Conservation (phyloP, 148 eudicot species). For the Talinum fruticosum region DNA sequence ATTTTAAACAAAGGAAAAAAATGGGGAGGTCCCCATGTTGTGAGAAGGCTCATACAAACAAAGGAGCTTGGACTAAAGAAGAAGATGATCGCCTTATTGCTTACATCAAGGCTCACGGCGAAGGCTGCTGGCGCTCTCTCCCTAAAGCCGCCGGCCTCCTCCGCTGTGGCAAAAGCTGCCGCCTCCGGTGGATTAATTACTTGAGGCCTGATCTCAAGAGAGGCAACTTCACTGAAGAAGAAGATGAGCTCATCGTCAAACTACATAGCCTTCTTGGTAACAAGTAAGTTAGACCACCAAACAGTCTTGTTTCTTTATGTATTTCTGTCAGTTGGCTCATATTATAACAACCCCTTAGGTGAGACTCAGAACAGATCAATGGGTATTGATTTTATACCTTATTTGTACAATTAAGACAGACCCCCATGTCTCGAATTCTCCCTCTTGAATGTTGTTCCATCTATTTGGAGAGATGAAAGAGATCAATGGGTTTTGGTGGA, state of each 20-base stretch:
- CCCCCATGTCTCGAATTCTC: not conserved
- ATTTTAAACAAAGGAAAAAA: not conserved
- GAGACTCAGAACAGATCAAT: not conserved
- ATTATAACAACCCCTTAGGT: not conserved
- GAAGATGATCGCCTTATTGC: slow-evolving; percentile 84
- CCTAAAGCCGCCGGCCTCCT: slow-evolving; percentile 92
- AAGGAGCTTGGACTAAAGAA: slow-evolving; percentile 98
- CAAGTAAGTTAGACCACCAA: slow-evolving; percentile 53
- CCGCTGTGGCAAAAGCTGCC: slow-evolving; percentile 90
- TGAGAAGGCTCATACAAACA: slow-evolving; percentile 95
- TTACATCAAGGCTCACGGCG: slow-evolving; percentile 80
- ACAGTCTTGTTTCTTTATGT: not conserved
- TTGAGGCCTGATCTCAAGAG: slow-evolving; percentile 85
- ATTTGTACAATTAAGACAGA: too few species aligned
- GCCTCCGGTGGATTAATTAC: slow-evolving; percentile 93
- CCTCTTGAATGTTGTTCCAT: not conserved
- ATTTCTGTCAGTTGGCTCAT: not conserved
- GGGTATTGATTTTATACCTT: not conserved
- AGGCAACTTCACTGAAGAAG: slow-evolving; percentile 83
- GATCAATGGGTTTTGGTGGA: slow-evolving; percentile 2
- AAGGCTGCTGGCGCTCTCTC: slow-evolving; percentile 91
- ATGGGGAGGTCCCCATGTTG: slow-evolving; percentile 99
- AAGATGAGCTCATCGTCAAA: slow-evolving; percentile 90
- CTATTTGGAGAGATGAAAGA: not conserved
- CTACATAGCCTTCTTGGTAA: slow-evolving; percentile 93